Percentiles rank a stretch among this genome's conserved stretches.
Conservation (phyloP, 2,329 filamentous ascomycete genomes). For the Cadophora sp. region DNA sequence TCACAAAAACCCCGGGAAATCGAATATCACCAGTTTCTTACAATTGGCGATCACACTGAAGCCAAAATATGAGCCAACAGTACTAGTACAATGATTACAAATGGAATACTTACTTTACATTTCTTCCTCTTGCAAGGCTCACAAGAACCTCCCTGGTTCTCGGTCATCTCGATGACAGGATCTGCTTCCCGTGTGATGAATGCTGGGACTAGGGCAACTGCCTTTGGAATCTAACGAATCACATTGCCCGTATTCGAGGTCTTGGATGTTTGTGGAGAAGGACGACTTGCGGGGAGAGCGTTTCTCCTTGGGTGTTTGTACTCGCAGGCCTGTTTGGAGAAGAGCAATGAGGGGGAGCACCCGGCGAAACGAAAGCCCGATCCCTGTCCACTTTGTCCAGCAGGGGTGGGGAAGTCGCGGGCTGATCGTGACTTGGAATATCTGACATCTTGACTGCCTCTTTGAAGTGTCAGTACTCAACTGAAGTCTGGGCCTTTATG, state of each 20-base stretch:
- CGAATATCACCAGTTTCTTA: constrained; percentile 5
- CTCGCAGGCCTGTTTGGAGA: neutral
- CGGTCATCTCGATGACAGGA: constrained; percentile 6
- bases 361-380: neutral
- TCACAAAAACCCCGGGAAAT: no score
- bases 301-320: constrained; percentile 1
- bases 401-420: neutral
- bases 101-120: constrained; percentile 18
- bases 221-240: neutral
- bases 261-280: neutral
- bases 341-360: neutral
- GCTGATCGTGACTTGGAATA: no score
- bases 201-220: no score
- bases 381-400: neutral
- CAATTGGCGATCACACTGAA: constrained; percentile 23
- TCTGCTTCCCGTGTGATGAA: neutral
- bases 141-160: constrained; percentile 18
- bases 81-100: neutral
- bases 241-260: neutral
- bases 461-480: no score
- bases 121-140: constrained; percentile 24
- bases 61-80: neutral
- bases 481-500: no score
- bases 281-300: neutral
- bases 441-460: no score